Conservation (phyloP, 331 rosid species). For the Saraca asoca region DNA sequence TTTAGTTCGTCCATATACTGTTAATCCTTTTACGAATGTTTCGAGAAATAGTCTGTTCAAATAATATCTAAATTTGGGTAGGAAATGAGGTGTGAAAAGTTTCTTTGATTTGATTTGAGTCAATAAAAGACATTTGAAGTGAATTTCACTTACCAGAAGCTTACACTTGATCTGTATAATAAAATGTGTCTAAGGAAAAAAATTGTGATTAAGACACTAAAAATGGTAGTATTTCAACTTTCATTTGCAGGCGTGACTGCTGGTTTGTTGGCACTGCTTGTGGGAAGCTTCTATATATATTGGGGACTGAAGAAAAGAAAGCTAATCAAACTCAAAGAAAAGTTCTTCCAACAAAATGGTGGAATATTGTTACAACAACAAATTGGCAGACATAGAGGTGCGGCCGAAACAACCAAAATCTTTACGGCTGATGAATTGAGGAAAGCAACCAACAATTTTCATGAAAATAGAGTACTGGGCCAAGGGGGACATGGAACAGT, state of each 20-base stretch:
- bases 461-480: not conserved
- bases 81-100: no score
- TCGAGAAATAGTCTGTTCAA: no score
- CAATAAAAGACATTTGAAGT: no score
- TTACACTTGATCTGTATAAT: no score
- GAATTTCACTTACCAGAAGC: no score
- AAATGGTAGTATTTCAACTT: not conserved
- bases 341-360: conserved; percentile 6
- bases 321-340: conserved; percentile 1
- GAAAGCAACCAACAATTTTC: conserved; percentile 1
- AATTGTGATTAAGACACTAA: no score
- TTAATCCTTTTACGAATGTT: no score
- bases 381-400: not conserved
- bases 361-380: not conserved
- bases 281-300: not conserved
- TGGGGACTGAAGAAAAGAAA: not conserved
- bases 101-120: no score
- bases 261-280: not conserved
- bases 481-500: conserved; percentile 17
- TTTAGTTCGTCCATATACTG: no score
- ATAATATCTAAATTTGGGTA: no score
- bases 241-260: not conserved
- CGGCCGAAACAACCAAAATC: not conserved
- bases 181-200: no score
- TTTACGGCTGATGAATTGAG: not conserved